Conservation (phyloP, 148 eudicot genomes). For the Fagopyrum tataricum region DNA sequence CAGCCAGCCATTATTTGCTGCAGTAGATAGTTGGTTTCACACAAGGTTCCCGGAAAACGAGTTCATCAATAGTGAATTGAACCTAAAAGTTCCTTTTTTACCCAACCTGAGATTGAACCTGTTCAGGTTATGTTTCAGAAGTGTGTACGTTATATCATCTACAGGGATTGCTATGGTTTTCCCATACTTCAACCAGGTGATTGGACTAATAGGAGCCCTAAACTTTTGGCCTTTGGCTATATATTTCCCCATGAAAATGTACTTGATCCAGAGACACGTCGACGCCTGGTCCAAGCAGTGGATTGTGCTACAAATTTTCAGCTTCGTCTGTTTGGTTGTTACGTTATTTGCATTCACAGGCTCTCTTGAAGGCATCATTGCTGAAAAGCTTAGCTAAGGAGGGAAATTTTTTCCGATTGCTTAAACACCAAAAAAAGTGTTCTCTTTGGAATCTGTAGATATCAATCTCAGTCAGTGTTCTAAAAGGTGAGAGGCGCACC, state of each 20-base stretch:
- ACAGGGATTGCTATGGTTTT: constrained; percentile 39
- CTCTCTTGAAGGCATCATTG: constrained; percentile 39
- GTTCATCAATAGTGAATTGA: constrained; percentile 22
- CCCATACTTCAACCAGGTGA: constrained; percentile 57
- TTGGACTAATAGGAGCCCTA: constrained; percentile 53
- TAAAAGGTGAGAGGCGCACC: no score
- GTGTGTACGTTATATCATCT: constrained; percentile 36
- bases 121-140: constrained; percentile 42
- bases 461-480: not conserved
- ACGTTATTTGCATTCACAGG: constrained; percentile 44
- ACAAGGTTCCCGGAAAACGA: constrained; percentile 28
- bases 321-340: constrained; percentile 26
- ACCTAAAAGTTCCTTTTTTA: constrained; percentile 20
- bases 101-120: constrained; percentile 30
- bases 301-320: constrained; percentile 29
- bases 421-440: not conserved
- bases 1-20: constrained; percentile 47
- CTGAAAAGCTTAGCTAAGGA: constrained; percentile 29
- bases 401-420: not conserved
- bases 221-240: constrained; percentile 56
- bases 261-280: constrained; percentile 33
- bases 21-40: constrained; percentile 29
- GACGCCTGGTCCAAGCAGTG: constrained; percentile 38
- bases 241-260: constrained; percentile 55
- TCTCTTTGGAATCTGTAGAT: no score